phyloP scores from a whole-genome alignment of 345 rosid genomes.

The Sisymbrium irio region DNA sequence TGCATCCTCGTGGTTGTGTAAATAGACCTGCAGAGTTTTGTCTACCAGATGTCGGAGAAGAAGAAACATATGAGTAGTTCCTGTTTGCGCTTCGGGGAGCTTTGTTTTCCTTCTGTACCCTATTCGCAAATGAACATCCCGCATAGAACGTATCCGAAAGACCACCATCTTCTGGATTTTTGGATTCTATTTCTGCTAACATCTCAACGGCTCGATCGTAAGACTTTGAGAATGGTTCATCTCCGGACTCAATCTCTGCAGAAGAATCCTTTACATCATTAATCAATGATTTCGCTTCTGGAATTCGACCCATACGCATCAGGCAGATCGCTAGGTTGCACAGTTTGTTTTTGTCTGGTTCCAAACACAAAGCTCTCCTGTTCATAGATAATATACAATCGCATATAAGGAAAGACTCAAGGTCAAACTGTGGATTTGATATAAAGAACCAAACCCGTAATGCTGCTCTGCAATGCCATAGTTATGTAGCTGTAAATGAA shows the following conservation, averaged over 20 bases:
- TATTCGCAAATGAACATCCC: conserved; percentile 25
- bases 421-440: neutral
- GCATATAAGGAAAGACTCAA: neutral
- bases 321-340: conserved; percentile 77
- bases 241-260: conserved; percentile 38
- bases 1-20: conserved; percentile 38
- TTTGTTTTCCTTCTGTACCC: conserved; percentile 26
- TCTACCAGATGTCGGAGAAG: conserved; percentile 27
- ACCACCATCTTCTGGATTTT: conserved; percentile 1
- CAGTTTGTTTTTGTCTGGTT: conserved; percentile 65
- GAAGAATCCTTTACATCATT: conserved; percentile 46
- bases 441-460: conserved; percentile 48
- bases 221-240: conserved; percentile 59
- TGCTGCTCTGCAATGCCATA: conserved; percentile 71
- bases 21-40: conserved; percentile 35
- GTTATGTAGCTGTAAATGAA: conserved; percentile 65
- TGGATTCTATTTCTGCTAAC: conserved; percentile 43
- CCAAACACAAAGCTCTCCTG: conserved; percentile 66
- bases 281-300: conserved; percentile 67
- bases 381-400: neutral
- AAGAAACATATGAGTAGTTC: conserved; percentile 4
- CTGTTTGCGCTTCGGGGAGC: conserved; percentile 14
- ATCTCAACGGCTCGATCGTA: conserved; percentile 61
- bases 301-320: conserved; percentile 62
- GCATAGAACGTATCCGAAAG: conserved; percentile 21